Evolutionary conservation across 2,329 filamentous ascomycete species (phyloP), one percentile per base, ranked within the genome.

Genomic region (Raffaelea albimanens): DNA sequence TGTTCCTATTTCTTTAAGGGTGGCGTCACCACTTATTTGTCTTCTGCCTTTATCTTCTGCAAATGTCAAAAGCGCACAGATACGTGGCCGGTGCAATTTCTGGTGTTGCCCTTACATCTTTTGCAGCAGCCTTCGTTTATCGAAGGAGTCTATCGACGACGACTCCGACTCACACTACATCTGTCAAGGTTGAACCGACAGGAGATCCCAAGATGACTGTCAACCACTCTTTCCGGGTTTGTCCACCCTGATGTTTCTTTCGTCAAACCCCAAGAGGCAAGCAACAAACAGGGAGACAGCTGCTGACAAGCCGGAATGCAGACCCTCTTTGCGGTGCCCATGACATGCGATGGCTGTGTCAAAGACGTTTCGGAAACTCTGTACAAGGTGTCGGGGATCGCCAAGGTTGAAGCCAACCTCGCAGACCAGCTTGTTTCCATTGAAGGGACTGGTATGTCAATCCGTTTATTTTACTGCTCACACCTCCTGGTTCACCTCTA

Each of bases 311-410:
- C n/a, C n/a, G n/a, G n/a, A n/a, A n/a, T 57, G 60, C 58, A 97
- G 85, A 95, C 91, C 52, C 84, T 91, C 55, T 97, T 97, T 66
- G 89, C 91, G 54, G 93, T 97, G 57, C 90, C 89, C 47, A 83
- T 97, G 73, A 88, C 83, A 67, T 97, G 93, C 70, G 84, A 95
- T 58, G 73, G 77, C 61, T 97, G 93, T 70, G 80, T 95, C 64
- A 84, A 90, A 65, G 83, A 88, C 59, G 82, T 98, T 63, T 88
- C 88, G 59, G 77, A 78, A 53, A 82, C 87, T 43, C 70, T 97
- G 44, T 78, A 84, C 64, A 81, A 84, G 60, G 69, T 97, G 40
- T 73, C 80, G 59, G 89, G 90, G 39, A 86, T 97, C 62, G 78
- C 75, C 58, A 90, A 87, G 58, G 83, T 97, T 46, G 79, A 91